Base-by-base conservation (phyloP, 352 stramenopile genomes). In the Pythium rishiriense region DNA sequence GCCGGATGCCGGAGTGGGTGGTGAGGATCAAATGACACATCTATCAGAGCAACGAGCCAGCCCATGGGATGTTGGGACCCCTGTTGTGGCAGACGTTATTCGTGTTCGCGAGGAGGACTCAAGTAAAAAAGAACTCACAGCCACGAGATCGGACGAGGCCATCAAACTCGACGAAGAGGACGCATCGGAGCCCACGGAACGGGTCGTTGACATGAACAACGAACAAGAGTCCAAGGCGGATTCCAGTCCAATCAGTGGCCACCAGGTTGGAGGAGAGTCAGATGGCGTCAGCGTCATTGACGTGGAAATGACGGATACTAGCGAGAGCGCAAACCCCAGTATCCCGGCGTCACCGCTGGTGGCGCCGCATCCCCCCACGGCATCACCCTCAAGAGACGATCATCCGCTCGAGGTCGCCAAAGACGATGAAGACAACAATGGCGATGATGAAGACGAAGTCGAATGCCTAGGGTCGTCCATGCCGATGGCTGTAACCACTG, bases 361-460 rank as follows among this genome's bases (percentile, higher is more conserved):
- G 9, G 5, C 35, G 11, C 35, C 35, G 35, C 17, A 8, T 41
- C 35, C 35, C 4, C 35, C 35, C 6, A 41, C 6, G 3, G 35
- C 6, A 2, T 41, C 35, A 41, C 35, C 35, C 14, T 4, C 35
- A 14, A 2, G 35, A n/a, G 35, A 41, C 22, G 33, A 54, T 12
- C 15, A 24, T 4, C n/a, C n/a, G n/a, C n/a, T 54, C 28, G 15
- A 39, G 8, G 8, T 52, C 3, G 24, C 11, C 15, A 29, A 63
- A n/a, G 41, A 35, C 12, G 28, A 49, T 25, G 58, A 8, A 8
- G 47, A 41, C 26, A 17, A 33, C 1, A 17, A 60, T 15, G 42
- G 46, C 21, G 29, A 33, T 19, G 47, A 55, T 33, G 61, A 68
- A 19, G 61, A 68, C 53, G 61, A 68, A 19, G 52, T 68, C 46